phyloP scores from a whole-genome alignment of 139 green algal species.

The Chlamydomonas eustigma region DNA sequence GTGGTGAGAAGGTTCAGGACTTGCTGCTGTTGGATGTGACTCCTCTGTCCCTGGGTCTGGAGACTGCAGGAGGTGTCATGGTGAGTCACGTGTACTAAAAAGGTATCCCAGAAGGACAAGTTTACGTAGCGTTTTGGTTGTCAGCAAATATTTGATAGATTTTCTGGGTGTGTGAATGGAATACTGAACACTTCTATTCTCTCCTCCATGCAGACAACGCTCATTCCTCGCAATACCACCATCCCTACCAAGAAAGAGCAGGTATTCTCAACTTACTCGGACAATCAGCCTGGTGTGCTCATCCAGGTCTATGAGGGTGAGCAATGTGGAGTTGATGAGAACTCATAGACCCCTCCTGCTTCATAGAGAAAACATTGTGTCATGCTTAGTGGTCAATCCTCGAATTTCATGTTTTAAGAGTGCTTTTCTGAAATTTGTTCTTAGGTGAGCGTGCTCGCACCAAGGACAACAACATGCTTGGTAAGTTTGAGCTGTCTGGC shows the following conservation, averaged over 20 bases:
- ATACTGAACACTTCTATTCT: too few species aligned
- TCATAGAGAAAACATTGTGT: too few species aligned
- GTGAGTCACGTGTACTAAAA: too few species aligned
- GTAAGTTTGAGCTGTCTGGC: constrained; percentile 92
- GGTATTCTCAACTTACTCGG: constrained; percentile 96
- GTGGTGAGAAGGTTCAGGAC: constrained; percentile 95
- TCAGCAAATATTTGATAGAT: too few species aligned
- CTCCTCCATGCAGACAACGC: constrained; percentile 49
- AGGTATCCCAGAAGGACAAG: too few species aligned
- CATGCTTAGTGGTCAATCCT: background rate
- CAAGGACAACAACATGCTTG: constrained; percentile 88
- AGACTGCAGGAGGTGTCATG: constrained; percentile 74
- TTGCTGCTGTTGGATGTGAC: constrained; percentile 97
- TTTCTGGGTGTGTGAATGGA: too few species aligned
- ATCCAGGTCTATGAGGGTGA: constrained; percentile 83
- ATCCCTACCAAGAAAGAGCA: constrained; percentile 99
- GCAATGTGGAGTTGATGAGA: too few species aligned
- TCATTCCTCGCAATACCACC: constrained; percentile 97
- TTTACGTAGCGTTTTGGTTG: too few species aligned
- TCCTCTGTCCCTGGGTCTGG: constrained; percentile 91
- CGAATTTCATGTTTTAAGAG: constrained; percentile 50
- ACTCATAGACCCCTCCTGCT: too few species aligned
- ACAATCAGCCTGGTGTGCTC: constrained; percentile 98
- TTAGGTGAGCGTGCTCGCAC: constrained; percentile 76
- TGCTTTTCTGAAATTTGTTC: too few species aligned